Conservation (phyloP, 2,329 filamentous ascomycete genomes). For the Beauveria caledonica region DNA sequence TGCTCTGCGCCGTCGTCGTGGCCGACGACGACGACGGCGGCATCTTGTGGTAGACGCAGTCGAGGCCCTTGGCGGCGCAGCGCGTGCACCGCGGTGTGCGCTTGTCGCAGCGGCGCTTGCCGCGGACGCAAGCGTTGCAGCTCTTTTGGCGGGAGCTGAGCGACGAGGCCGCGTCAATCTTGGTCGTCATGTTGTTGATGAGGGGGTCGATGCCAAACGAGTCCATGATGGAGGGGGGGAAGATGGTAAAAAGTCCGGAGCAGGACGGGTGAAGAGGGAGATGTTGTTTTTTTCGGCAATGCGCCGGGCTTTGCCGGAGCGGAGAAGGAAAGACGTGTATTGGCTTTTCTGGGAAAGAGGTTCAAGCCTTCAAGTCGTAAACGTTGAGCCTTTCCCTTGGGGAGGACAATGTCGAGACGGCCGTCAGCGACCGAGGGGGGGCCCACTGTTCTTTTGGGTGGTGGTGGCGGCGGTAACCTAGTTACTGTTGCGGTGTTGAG, state of each 20-base stretch:
- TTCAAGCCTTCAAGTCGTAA: too few relatives aligned
- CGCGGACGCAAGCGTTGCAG: constrained; percentile 39
- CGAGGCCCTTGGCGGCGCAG: constrained; percentile 32
- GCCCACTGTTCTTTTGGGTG: too few relatives aligned
- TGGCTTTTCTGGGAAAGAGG: too few relatives aligned
- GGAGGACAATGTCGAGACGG: too few relatives aligned
- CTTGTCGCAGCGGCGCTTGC: constrained; percentile 42
- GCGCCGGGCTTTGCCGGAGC: too few relatives aligned
- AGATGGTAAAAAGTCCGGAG: not conserved
- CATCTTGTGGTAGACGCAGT: constrained; percentile 33
- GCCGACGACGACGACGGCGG: constrained; percentile 16
- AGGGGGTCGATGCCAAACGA: constrained; percentile 15
- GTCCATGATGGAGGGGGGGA: constrained; percentile 1
- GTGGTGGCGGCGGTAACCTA: too few relatives aligned
- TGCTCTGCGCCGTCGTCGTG: not conserved
- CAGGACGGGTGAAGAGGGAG: not conserved
- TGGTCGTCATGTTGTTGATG: constrained; percentile 16
- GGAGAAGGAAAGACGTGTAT: not conserved
- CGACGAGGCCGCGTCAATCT: constrained; percentile 15
- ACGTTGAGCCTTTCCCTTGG: too few relatives aligned
- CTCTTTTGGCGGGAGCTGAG: constrained; percentile 42
- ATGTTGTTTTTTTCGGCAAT: too few relatives aligned
- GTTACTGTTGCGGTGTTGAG: too few relatives aligned
- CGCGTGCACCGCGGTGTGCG: constrained; percentile 33
- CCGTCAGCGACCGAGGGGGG: too few relatives aligned